A percentile compares a stretch with the other conserved stretches of the same genome.
Conservation (phyloP, 306 rosid genomes). For the Calophaca sinica region DNA sequence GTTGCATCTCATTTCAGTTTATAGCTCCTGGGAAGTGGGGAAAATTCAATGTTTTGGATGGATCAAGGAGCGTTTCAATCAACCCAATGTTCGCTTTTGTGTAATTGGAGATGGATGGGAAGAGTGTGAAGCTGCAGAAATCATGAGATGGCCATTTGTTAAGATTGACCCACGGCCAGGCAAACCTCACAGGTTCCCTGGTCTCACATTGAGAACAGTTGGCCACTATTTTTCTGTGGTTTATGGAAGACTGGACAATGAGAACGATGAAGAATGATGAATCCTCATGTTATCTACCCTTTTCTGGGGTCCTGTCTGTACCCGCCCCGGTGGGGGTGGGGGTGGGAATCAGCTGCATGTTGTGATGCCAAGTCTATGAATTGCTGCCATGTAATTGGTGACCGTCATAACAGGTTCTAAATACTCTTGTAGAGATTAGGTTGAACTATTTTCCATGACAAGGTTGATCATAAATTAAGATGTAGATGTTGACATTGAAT, state of each 20-base stretch:
- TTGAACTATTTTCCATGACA: slow-evolving; percentile 28
- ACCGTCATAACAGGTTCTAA: slow-evolving; percentile 15
- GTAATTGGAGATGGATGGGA: slow-evolving; percentile 94
- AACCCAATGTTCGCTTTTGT: slow-evolving; percentile 78
- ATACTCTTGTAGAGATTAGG: slow-evolving; percentile 33
- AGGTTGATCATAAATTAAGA: slow-evolving; percentile 20
- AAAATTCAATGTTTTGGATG: slow-evolving; percentile 78
- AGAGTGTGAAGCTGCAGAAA: slow-evolving; percentile 86
- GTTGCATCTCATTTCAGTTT: slow-evolving; percentile 60
- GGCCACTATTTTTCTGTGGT: slow-evolving; percentile 80
- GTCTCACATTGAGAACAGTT: slow-evolving; percentile 75
- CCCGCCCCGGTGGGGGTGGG: too few relatives aligned
- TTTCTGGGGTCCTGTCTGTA: slow-evolving; percentile 44
- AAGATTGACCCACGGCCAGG: slow-evolving; percentile 79
- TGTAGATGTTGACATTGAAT: slow-evolving; percentile 36
- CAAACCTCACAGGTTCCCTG: slow-evolving; percentile 85
- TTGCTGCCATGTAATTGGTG: slow-evolving; percentile 26
- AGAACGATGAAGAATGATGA: slow-evolving; percentile 57
- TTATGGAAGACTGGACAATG: slow-evolving; percentile 63
- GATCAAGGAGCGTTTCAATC: slow-evolving; percentile 78
- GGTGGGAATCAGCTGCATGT: slow-evolving; percentile 30
- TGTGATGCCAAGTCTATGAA: slow-evolving; percentile 20
- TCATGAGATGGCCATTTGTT: slow-evolving; percentile 86
- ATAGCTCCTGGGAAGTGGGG: slow-evolving; percentile 93
- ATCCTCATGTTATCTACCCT: slow-evolving; percentile 37